Conservation (phyloP, 495 filamentous ascomycete genomes). For the Aspergillus kassunensis region DNA sequence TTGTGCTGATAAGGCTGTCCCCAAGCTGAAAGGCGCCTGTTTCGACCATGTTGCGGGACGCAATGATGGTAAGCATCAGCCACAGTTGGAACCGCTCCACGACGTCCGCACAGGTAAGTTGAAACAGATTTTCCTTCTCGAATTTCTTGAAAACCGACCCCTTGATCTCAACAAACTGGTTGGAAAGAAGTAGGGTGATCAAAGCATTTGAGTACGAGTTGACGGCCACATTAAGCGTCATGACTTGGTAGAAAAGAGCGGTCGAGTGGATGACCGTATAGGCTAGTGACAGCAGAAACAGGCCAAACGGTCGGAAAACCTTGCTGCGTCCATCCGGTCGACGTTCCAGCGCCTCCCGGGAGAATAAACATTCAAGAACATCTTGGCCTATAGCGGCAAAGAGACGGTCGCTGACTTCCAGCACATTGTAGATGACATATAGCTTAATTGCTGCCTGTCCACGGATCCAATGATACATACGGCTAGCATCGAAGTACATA, state of each 20-base stretch:
- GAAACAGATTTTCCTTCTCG: slow-evolving; percentile 96
- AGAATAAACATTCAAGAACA: slow-evolving; percentile 93
- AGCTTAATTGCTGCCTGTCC: slow-evolving; percentile 96
- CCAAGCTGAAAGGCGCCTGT: slow-evolving; percentile 58
- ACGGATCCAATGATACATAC: slow-evolving; percentile 97
- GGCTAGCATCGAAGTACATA: slow-evolving; percentile 90
- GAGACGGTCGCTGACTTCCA: slow-evolving; percentile 84
- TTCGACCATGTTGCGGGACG: slow-evolving; percentile 90
- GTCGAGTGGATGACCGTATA: slow-evolving; percentile 88
- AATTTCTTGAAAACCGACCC: slow-evolving; percentile 96
- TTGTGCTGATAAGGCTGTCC: slow-evolving; percentile 29
- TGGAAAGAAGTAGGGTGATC: slow-evolving; percentile 84
- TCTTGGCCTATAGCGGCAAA: slow-evolving; percentile 92
- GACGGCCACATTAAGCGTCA: slow-evolving; percentile 95
- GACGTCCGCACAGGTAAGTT: slow-evolving; percentile 92
- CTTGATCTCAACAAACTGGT: slow-evolving; percentile 98
- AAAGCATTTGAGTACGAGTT: slow-evolving; percentile 98
- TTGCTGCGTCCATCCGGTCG: slow-evolving; percentile 87
- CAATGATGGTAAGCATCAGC: slow-evolving; percentile 95
- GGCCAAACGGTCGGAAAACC: slow-evolving; percentile 82
- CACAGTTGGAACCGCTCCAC: slow-evolving; percentile 97
- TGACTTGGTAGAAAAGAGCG: slow-evolving; percentile 91
- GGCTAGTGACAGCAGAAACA: slow-evolving; percentile 79
- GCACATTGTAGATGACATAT: slow-evolving; percentile 96
- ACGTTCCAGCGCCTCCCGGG: slow-evolving; percentile 82